Conservation (phyloP, 192 early-diverging fungal genomes). For the Lobosporangium transversale region DNA sequence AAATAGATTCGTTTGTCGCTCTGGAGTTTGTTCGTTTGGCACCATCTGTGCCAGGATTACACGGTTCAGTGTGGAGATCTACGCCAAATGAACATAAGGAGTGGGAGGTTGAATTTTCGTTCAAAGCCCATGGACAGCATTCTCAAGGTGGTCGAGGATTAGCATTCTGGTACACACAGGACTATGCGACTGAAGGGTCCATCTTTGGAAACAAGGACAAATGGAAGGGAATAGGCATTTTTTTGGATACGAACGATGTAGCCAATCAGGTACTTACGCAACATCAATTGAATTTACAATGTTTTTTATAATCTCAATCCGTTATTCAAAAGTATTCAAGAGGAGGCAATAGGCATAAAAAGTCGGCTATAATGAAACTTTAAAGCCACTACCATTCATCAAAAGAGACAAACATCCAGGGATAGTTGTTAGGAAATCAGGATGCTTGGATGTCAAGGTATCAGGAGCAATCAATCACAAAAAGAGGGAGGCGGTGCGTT, state of each 20-base stretch:
- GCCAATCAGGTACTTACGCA: conserved; percentile 46
- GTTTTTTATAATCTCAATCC: no score
- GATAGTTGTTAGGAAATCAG: no score
- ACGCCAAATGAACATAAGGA: conserved; percentile 69
- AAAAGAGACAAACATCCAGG: no score
- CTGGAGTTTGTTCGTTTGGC: conserved; percentile 67
- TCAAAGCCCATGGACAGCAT: conserved; percentile 67
- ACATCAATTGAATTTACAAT: no score
- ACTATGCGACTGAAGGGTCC: conserved; percentile 41
- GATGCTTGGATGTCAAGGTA: not conserved
- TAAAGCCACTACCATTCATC: no score
- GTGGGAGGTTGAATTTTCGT: conserved; percentile 77
- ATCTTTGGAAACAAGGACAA: conserved; percentile 73
- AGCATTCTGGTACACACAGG: conserved; percentile 83
- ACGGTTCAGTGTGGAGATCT: conserved; percentile 70
- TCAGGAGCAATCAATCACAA: not conserved
- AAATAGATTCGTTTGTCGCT: conserved; percentile 49
- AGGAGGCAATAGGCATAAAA: no score
- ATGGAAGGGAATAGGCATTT: conserved; percentile 72
- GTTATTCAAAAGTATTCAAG: no score
- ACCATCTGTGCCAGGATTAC: conserved; percentile 63
- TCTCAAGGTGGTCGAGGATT: conserved; percentile 76
- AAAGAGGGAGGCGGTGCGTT: not conserved
- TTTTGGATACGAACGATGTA: conserved; percentile 71
- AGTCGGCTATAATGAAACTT: no score